phyloP scores from a whole-genome alignment of 371 early-diverging fungal species.

The Sporodiniella umbellata region DNA sequence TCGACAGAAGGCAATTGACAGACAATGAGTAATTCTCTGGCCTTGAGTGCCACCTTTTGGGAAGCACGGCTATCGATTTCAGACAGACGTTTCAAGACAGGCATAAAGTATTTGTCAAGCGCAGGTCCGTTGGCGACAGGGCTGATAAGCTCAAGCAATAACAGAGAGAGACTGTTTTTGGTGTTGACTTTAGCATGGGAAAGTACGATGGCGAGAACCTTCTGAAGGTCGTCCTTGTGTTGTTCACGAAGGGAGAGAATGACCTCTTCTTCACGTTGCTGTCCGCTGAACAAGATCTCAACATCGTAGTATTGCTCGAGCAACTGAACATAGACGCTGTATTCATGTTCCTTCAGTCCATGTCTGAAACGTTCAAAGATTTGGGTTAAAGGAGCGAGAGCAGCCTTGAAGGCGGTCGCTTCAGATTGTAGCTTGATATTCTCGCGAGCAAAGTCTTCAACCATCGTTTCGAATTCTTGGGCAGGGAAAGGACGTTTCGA shows the following conservation, averaged over 20 bases:
- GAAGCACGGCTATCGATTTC: slow-evolving; percentile 74
- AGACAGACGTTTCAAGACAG: slow-evolving; percentile 81
- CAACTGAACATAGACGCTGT: slow-evolving; percentile 67
- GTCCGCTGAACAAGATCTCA: slow-evolving; percentile 78
- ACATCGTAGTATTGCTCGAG: slow-evolving; percentile 83
- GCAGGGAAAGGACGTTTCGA: slow-evolving; percentile 73
- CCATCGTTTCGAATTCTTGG: slow-evolving; percentile 57
- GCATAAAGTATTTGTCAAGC: slow-evolving; percentile 71
- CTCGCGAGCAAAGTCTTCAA: slow-evolving; percentile 56
- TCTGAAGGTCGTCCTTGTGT: slow-evolving; percentile 79
- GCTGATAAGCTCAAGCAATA: slow-evolving; percentile 77
- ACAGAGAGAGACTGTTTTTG: slow-evolving; percentile 77
- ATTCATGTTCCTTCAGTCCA: slow-evolving; percentile 80
- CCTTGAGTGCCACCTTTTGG: slow-evolving; percentile 88
- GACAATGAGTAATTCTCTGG: slow-evolving; percentile 90
- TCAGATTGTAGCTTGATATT: slow-evolving; percentile 60
- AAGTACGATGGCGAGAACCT: slow-evolving; percentile 70
- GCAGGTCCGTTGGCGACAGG: slow-evolving; percentile 61
- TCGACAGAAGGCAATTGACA: slow-evolving; percentile 91
- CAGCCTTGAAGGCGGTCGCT: slow-evolving; percentile 55
- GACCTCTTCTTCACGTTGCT: slow-evolving; percentile 83
- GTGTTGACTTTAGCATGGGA: slow-evolving; percentile 81
- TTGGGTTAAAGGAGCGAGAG: slow-evolving; percentile 63
- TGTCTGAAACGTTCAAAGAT: slow-evolving; percentile 69
- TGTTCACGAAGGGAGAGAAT: slow-evolving; percentile 81